Percentiles rank a stretch among this genome's conserved stretches.
These are phyloP conservation scores for Nicotiana sylvestris DNA, from an alignment of 257 asterid genomes.

Conservation along the genomic window DNA sequence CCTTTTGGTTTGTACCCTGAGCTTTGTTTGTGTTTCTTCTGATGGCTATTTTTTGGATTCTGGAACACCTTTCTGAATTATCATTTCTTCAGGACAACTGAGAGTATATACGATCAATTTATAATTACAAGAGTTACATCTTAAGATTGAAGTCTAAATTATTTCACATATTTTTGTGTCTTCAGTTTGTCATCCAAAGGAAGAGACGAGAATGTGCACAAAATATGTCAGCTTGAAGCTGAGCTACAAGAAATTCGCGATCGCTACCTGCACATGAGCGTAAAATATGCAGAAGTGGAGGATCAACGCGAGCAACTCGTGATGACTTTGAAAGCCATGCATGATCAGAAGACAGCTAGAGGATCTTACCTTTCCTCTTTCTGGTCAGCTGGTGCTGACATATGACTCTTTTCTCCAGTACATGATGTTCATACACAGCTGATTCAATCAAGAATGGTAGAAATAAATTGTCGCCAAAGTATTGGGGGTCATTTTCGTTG, in stretches of 20 bases:
- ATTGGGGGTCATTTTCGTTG: neutral
- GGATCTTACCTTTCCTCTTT: slow-evolving; percentile 3
- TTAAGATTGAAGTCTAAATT: neutral
- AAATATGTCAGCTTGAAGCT: slow-evolving; percentile 24
- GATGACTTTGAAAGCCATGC: slow-evolving; percentile 33
- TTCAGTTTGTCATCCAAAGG: slow-evolving; percentile 9
- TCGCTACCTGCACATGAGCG: slow-evolving; percentile 40
- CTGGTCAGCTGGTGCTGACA: neutral
- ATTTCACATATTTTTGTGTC: neutral
- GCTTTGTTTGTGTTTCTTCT: neutral
- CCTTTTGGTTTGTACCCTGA: neutral
- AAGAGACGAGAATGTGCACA: neutral
- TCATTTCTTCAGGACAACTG: neutral
- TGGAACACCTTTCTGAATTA: neutral
- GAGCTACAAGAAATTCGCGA: slow-evolving; percentile 44
- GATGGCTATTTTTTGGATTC: neutral
- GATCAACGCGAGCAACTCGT: slow-evolving; percentile 42
- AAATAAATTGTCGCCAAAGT: neutral
- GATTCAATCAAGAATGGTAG: neutral
- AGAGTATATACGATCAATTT: neutral
- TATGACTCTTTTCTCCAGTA: neutral
- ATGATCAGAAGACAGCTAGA: neutral
- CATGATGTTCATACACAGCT: neutral
- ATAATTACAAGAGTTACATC: neutral
- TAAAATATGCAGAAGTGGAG: slow-evolving; percentile 48